These are phyloP conservation scores for Leccinum pallidistipes DNA, from an alignment of 1,284 basidiomycete species.

Conservation along the genomic window DNA sequence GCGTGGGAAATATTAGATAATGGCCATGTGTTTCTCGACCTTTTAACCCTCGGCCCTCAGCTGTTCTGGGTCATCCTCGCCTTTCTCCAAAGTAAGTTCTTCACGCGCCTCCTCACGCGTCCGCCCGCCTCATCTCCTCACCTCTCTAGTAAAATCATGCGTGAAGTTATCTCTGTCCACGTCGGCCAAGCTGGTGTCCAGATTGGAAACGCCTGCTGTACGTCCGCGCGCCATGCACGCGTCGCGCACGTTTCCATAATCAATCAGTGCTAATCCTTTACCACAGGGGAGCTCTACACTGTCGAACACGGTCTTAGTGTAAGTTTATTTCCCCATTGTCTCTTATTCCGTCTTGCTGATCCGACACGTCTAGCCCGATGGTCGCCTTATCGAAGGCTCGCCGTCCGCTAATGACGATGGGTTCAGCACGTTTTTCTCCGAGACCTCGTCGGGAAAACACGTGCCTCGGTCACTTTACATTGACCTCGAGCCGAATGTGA, in stretches of 20 bases:
- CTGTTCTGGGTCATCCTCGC: constrained; percentile 33
- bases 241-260: constrained; percentile 6
- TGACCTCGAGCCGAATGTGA: constrained; percentile 96
- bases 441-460: constrained; percentile 94
- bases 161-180: constrained; percentile 93
- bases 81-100: constrained; percentile 28
- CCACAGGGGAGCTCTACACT: constrained; percentile 93
- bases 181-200: constrained; percentile 96
- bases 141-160: constrained; percentile 49
- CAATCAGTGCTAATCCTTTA: constrained; percentile 23
- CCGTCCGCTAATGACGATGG: constrained; percentile 81
- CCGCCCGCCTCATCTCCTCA: constrained; percentile 4
- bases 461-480: constrained; percentile 98
- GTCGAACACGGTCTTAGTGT: constrained; percentile 96
- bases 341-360: constrained; percentile 14
- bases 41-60: constrained; percentile 40
- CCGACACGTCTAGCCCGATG: constrained; percentile 62
- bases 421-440: constrained; percentile 97
- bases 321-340: constrained; percentile 35
- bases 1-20: constrained; percentile 40
- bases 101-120: constrained; percentile 33
- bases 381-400: constrained; percentile 73
- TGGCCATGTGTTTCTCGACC: constrained; percentile 33
- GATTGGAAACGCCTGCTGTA: constrained; percentile 95
- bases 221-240: constrained; percentile 39